These are phyloP conservation scores for Inga laurina DNA, from an alignment of 306 rosid genomes.

Conservation along the genomic window DNA sequence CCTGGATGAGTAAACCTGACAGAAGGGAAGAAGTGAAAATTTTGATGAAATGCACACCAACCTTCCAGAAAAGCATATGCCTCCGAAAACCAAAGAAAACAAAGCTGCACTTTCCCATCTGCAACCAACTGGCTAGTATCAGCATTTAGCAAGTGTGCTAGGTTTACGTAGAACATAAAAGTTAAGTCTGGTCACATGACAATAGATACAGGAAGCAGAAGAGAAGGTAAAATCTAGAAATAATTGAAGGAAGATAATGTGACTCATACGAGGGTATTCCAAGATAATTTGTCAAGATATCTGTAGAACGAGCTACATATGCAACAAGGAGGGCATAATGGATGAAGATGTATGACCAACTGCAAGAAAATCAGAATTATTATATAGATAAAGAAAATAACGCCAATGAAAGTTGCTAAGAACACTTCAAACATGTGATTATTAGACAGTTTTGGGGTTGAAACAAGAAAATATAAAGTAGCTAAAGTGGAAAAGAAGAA, in stretches of 20 bases:
- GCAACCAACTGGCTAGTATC: conserved; percentile 55
- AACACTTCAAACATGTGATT: not conserved
- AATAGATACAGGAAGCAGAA: conserved; percentile 17
- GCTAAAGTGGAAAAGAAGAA: not conserved
- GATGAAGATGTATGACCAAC: conserved; percentile 85
- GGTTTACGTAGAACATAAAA: conserved; percentile 27
- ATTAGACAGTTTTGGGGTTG: not conserved
- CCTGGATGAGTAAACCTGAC: not conserved
- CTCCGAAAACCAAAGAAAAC: conserved; percentile 70
- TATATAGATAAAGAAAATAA: conserved; percentile 13
- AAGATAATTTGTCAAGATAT: conserved; percentile 69
- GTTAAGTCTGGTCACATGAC: conserved; percentile 2
- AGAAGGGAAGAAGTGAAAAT: not conserved
- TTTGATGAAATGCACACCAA: conserved; percentile 29
- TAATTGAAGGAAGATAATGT: conserved; percentile 21
- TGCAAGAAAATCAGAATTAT: conserved; percentile 50
- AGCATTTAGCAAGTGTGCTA: conserved; percentile 42
- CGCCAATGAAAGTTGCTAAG: not conserved
- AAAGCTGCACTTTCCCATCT: conserved; percentile 89
- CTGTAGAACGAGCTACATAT: conserved; percentile 73
- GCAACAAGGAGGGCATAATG: conserved; percentile 85
- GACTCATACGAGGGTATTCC: conserved; percentile 63
- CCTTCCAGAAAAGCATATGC: conserved; percentile 84
- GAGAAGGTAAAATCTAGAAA: not conserved
- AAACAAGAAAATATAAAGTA: not conserved